Conservation (phyloP, 2,329 filamentous ascomycete genomes). For the Cercospora nicotianae region DNA sequence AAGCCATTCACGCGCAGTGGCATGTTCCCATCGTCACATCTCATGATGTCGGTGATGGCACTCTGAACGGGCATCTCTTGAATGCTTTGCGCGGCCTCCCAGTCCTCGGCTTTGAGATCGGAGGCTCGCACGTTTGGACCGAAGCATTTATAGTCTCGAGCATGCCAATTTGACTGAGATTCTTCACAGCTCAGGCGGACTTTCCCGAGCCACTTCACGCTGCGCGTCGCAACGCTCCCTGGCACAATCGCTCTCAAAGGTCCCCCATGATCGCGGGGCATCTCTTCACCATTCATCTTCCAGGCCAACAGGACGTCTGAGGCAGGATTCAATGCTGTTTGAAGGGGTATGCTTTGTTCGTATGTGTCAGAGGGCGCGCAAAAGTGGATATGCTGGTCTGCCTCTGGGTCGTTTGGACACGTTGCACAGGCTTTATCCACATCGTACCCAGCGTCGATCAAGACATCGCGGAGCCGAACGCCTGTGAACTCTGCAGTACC, state of each 20-base stretch:
- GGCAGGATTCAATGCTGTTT: slow-evolving; percentile 60
- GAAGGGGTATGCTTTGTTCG: slow-evolving; percentile 29
- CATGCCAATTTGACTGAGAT: slow-evolving; percentile 65
- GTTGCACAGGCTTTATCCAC: slow-evolving; percentile 32
- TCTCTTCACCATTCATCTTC: slow-evolving; percentile 68
- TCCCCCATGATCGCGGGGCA: slow-evolving; percentile 66
- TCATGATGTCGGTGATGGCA: slow-evolving; percentile 55
- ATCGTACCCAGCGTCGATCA: slow-evolving; percentile 56
- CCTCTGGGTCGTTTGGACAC: slow-evolving; percentile 35
- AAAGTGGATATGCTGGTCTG: slow-evolving; percentile 57
- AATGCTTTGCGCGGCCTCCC: slow-evolving; percentile 63
- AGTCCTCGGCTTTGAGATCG: slow-evolving; percentile 54
- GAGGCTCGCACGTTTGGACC: slow-evolving; percentile 48
- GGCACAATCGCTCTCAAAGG: slow-evolving; percentile 63
- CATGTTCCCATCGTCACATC: slow-evolving; percentile 28
- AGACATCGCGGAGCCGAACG: slow-evolving; percentile 56
- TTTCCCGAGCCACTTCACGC: slow-evolving; percentile 60
- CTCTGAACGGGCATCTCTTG: slow-evolving; percentile 69
- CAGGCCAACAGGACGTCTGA: slow-evolving; percentile 64
- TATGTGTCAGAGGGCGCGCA: slow-evolving; percentile 28
- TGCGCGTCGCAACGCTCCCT: slow-evolving; percentile 65
- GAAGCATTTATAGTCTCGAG: slow-evolving; percentile 68
- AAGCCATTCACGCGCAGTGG: slow-evolving; percentile 56
- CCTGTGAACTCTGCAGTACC: slow-evolving; percentile 62
- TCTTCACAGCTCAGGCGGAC: slow-evolving; percentile 67